Conservation (phyloP, 2,329 filamentous ascomycete genomes). For the Aspergillus brunneoviolaceus region DNA sequence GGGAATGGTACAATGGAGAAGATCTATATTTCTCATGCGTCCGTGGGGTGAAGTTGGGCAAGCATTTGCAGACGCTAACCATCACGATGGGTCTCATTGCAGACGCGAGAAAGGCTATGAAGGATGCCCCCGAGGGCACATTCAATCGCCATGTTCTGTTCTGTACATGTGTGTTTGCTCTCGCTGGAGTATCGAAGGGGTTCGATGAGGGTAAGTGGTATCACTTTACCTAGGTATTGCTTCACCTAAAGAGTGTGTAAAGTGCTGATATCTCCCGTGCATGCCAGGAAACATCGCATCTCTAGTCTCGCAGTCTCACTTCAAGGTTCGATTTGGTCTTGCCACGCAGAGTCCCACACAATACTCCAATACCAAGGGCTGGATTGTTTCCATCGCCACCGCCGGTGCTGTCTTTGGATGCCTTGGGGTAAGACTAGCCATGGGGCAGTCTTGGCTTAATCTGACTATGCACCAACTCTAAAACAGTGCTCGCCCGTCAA, state of each 20-base stretch:
- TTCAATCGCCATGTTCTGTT: slow-evolving; percentile 23
- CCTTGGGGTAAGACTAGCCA: slow-evolving; percentile 11
- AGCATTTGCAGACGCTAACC: too few species aligned
- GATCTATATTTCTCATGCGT: too few species aligned
- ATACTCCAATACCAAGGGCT: slow-evolving; percentile 20
- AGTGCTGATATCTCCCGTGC: not conserved
- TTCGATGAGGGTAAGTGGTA: slow-evolving; percentile 18
- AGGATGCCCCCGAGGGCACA: slow-evolving; percentile 20
- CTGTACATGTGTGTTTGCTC: slow-evolving; percentile 21
- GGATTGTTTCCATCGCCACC: slow-evolving; percentile 20
- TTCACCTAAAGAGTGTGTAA: not conserved
- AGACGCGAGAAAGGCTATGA: slow-evolving; percentile 15
- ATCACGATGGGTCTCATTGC: too few species aligned
- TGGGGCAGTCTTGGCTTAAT: not conserved
- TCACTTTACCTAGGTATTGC: too few species aligned
- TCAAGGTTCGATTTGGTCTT: slow-evolving; percentile 16
- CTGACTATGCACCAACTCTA: too few species aligned
- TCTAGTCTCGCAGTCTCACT: slow-evolving; percentile 17
- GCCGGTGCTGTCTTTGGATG: slow-evolving; percentile 22
- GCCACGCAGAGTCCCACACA: not conserved
- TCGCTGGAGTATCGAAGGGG: slow-evolving; percentile 21
- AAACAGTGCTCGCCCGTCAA: slow-evolving; percentile 16
- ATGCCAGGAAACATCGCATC: slow-evolving; percentile 22
- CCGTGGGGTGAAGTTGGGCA: too few species aligned
- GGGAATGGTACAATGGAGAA: too few species aligned